A percentile compares a stretch with the other conserved stretches of the same genome.
These are phyloP conservation scores for Casuarina equisetifolia DNA, from an alignment of 306 rosid species.

Conservation along the genomic window DNA sequence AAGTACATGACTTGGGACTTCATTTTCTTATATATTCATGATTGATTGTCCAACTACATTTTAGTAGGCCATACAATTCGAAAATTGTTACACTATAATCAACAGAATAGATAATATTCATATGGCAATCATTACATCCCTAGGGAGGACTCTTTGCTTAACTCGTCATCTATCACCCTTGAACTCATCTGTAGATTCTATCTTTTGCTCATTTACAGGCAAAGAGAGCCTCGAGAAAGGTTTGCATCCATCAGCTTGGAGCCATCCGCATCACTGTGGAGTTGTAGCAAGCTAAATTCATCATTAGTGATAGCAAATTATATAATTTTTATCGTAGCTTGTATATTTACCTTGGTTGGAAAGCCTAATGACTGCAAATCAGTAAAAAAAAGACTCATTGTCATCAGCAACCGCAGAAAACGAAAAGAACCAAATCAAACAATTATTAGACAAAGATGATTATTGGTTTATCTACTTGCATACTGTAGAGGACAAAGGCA, in stretches of 20 bases:
- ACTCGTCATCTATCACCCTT: neutral
- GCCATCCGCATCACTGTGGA: conserved; percentile 38
- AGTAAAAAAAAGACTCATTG: conserved; percentile 27
- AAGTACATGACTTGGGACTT: too few species aligned
- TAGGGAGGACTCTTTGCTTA: neutral
- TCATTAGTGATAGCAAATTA: conserved; percentile 30
- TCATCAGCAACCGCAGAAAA: conserved; percentile 28
- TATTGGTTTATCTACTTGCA: too few species aligned
- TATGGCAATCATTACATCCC: neutral
- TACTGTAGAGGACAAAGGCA: neutral
- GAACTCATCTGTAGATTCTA: conserved; percentile 22
- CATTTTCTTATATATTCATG: too few species aligned
- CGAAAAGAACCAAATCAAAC: neutral
- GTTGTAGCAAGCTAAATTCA: conserved; percentile 37
- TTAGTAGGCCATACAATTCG: neutral
- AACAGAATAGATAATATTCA: neutral
- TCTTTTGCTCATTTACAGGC: conserved; percentile 43
- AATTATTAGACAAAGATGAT: too few species aligned
- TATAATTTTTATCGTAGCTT: conserved; percentile 42
- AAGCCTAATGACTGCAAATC: conserved; percentile 29
- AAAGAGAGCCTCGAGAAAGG: conserved; percentile 49
- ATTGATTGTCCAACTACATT: too few species aligned
- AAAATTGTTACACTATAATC: neutral
- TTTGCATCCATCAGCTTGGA: conserved; percentile 64
- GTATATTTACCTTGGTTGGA: conserved; percentile 38